These are phyloP conservation scores for Zea luxurians DNA, from an alignment of 176 grass and related monocot genomes.

Conservation along the genomic window DNA sequence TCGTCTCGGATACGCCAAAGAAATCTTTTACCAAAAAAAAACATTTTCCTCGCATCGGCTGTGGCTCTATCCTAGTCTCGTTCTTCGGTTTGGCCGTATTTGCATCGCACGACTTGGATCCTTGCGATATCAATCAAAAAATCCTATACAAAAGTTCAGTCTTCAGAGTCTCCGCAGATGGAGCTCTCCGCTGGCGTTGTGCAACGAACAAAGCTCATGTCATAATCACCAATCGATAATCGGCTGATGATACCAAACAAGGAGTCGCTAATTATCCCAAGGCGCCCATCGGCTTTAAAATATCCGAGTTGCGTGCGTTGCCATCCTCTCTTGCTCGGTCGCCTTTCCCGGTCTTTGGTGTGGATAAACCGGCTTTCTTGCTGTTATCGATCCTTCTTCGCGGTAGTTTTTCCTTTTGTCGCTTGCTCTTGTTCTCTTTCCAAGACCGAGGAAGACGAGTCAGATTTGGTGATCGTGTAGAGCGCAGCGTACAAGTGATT, in stretches of 20 bases:
- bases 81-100: constrained; percentile 26
- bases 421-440: not conserved
- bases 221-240: not conserved
- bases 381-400: constrained; percentile 31
- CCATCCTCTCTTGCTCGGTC: constrained; percentile 19
- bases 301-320: constrained; percentile 23
- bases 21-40: constrained; percentile 1
- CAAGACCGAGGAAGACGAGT: not conserved
- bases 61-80: not conserved
- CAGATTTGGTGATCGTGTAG: not conserved
- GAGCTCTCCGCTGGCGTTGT: constrained; percentile 16
- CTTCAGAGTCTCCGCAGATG: constrained; percentile 37
- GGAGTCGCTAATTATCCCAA: constrained; percentile 25
- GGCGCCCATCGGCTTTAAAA: constrained; percentile 32
- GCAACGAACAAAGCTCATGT: not conserved
- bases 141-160: not conserved
- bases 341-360: not conserved
- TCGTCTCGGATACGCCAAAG: constrained; percentile 14
- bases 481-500: not conserved
- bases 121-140: constrained; percentile 20
- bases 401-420: not conserved
- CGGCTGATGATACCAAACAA: constrained; percentile 12
- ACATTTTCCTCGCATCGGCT: not conserved
- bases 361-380: not conserved
- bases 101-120: constrained; percentile 21